A percentile compares a stretch with the other conserved stretches of the same genome.
These are phyloP conservation scores for Microsporum audouinii DNA, from an alignment of 2,329 filamentous ascomycete species.

Conservation along the genomic window DNA sequence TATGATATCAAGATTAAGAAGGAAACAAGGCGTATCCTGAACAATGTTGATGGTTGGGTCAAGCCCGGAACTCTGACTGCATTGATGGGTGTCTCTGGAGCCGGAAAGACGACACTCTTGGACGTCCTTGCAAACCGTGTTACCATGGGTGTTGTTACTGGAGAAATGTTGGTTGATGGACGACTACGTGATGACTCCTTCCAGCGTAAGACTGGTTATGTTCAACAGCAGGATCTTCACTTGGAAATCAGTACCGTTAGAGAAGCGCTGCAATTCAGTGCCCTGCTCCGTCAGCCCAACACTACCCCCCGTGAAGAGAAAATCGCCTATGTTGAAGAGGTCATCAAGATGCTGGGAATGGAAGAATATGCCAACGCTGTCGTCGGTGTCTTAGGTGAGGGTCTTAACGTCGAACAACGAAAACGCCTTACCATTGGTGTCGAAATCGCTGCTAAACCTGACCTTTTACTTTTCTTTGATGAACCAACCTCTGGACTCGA, in stretches of 20 bases:
- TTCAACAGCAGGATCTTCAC: conserved; percentile 74
- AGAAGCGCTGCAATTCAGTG: conserved; percentile 77
- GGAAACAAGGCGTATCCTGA: conserved; percentile 62
- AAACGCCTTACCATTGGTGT: conserved; percentile 86
- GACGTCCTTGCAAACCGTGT: conserved; percentile 77
- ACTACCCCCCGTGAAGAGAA: conserved; percentile 63
- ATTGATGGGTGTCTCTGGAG: conserved; percentile 79
- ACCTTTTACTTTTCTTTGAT: conserved; percentile 80
- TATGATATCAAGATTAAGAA: conserved; percentile 74
- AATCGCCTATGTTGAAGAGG: conserved; percentile 75
- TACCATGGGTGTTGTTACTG: conserved; percentile 78
- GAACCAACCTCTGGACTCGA: conserved; percentile 93
- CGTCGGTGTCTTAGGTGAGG: conserved; percentile 77
- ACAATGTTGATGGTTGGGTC: conserved; percentile 85
- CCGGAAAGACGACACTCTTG: conserved; percentile 86
- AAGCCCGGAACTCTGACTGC: conserved; percentile 84
- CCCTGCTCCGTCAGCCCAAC: conserved; percentile 71
- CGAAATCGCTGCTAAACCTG: conserved; percentile 83
- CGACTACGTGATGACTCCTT: conserved; percentile 61
- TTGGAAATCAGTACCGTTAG: conserved; percentile 74
- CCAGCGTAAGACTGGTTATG: conserved; percentile 77
- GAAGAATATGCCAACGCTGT: conserved; percentile 79
- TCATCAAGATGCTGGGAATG: conserved; percentile 88
- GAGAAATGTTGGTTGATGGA: conserved; percentile 76
- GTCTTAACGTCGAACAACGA: conserved; percentile 51